These are phyloP conservation scores for Fusarium sp. DNA, from an alignment of 2,329 filamentous ascomycete genomes.

Conservation along the genomic window DNA sequence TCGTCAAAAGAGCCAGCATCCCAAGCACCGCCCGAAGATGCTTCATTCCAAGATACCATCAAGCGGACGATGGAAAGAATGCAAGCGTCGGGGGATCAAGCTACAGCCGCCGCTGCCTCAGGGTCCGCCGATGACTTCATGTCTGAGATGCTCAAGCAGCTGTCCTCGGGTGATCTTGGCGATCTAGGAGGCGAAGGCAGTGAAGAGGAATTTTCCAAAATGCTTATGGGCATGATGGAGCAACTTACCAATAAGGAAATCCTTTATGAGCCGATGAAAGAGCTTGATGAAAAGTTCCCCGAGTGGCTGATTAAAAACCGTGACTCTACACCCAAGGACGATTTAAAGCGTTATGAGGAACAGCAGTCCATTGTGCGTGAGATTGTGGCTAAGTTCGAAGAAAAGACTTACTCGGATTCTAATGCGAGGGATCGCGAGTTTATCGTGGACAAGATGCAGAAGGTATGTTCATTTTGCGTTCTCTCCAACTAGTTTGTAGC, in stretches of 20 bases:
- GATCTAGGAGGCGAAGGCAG: constrained; percentile 63
- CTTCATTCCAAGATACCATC: constrained; percentile 91
- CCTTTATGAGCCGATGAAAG: constrained; percentile 98
- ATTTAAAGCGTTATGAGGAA: constrained; percentile 82
- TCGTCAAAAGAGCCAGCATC: constrained; percentile 47
- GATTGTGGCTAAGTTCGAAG: constrained; percentile 91
- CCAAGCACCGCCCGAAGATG: constrained; percentile 61
- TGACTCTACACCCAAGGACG: constrained; percentile 72
- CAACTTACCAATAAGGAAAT: constrained; percentile 99
- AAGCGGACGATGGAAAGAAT: constrained; percentile 95
- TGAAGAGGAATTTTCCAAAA: constrained; percentile 92
- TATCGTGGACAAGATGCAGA: constrained; percentile 97
- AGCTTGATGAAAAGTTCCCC: constrained; percentile 92
- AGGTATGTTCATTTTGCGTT: constrained; percentile 67
- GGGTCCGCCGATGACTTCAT: constrained; percentile 81
- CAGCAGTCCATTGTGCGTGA: constrained; percentile 84
- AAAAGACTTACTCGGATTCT: constrained; percentile 81
- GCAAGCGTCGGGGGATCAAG: constrained; percentile 87
- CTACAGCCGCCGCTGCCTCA: constrained; percentile 79
- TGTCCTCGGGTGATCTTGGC: constrained; percentile 70
- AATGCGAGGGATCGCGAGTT: constrained; percentile 87
- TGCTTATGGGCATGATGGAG: constrained; percentile 98
- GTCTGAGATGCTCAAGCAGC: constrained; percentile 90
- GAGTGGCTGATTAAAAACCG: constrained; percentile 86
- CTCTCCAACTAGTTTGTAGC: background rate